phyloP scores from a whole-genome alignment of 2,329 filamentous ascomycete species.

The Trichophyton mentagrophytes region DNA sequence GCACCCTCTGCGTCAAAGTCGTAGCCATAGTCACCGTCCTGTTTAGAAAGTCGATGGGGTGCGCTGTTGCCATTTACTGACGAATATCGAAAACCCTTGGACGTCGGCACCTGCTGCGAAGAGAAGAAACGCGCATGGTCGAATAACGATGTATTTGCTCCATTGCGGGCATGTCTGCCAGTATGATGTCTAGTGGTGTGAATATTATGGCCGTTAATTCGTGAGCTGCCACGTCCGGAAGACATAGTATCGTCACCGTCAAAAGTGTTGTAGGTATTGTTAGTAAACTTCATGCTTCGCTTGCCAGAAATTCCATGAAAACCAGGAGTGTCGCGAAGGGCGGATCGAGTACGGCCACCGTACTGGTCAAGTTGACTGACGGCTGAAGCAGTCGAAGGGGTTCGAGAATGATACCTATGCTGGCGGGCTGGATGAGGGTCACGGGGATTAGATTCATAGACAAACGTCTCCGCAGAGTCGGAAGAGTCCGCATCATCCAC shows the following conservation, averaged over 20 bases:
- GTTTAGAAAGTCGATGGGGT: constrained; percentile 39
- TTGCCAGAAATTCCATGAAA: constrained; percentile 56
- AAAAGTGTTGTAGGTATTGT: constrained; percentile 41
- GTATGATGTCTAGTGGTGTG: constrained; percentile 62
- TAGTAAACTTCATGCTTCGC: constrained; percentile 93
- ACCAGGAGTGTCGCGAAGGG: constrained; percentile 45
- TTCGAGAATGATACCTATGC: constrained; percentile 77
- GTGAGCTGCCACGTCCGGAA: constrained; percentile 47
- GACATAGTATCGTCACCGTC: constrained; percentile 56
- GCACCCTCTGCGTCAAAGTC: constrained; percentile 74
- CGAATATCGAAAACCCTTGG: constrained; percentile 48
- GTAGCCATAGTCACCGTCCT: constrained; percentile 54
- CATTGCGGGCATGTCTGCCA: constrained; percentile 61
- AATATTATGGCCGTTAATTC: constrained; percentile 50
- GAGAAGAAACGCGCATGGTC: constrained; percentile 60
- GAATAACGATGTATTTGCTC: constrained; percentile 57
- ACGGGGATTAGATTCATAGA: constrained; percentile 91
- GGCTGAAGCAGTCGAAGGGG: constrained; percentile 79
- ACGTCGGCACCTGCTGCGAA: constrained; percentile 37
- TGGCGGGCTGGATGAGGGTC: constrained; percentile 46
- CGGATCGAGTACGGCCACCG: constrained; percentile 47
- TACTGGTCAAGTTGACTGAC: constrained; percentile 38
- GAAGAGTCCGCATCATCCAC: constrained; percentile 94
- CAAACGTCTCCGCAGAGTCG: constrained; percentile 95
- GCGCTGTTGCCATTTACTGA: constrained; percentile 45